Conservation (phyloP, 23 red algal genomes). For the Gracilaria domingensis region DNA sequence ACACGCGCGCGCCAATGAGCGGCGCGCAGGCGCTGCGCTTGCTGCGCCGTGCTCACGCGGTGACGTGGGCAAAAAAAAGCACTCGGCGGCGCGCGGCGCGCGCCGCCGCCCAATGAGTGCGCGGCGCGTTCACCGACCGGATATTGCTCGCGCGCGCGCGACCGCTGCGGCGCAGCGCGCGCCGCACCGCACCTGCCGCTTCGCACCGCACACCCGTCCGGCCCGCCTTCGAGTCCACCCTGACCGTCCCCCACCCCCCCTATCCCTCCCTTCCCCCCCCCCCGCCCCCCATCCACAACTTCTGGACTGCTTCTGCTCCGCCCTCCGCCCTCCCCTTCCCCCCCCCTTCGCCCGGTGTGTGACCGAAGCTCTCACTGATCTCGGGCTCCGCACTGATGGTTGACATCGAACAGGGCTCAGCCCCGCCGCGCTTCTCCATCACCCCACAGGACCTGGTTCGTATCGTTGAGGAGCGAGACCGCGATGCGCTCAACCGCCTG, state of each 20-base stretch:
- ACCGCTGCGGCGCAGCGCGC: too few species aligned
- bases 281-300: too few species aligned
- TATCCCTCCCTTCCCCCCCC: neutral
- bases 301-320: too few species aligned
- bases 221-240: neutral
- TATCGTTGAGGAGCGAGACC: constrained; percentile 68
- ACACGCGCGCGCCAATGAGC: neutral
- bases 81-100: neutral
- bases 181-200: too few species aligned
- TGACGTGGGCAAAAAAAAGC: neutral
- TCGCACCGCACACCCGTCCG: neutral
- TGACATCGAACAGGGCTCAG: constrained; percentile 16
- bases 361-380: neutral
- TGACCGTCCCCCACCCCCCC: neutral
- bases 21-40: neutral
- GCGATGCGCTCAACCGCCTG: neutral
- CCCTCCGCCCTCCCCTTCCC: neutral
- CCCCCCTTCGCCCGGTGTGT: neutral
- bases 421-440: constrained; percentile 54
- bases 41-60: neutral
- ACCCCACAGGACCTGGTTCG: constrained; percentile 46
- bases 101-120: neutral
- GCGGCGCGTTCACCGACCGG: neutral
- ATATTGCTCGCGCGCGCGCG: too few species aligned
- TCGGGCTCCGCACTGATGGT: neutral